Conservation (phyloP, 495 filamentous ascomycete genomes). For the Xylaria palmicola region DNA sequence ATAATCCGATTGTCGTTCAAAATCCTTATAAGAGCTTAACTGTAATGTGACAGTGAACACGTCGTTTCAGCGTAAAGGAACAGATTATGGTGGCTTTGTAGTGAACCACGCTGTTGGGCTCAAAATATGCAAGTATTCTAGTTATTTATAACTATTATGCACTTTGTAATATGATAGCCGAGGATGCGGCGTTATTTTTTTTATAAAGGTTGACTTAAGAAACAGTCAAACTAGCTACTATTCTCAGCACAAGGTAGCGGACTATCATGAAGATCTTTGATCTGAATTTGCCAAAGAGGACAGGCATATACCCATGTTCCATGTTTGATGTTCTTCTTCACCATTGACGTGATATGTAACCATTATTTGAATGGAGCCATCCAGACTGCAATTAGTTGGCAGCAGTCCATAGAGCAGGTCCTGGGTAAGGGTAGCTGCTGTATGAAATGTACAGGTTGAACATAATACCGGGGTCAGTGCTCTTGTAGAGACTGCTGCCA, state of each 20-base stretch:
- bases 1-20: too few relatives aligned
- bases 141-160: too few relatives aligned
- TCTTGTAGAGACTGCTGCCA: slow-evolving; percentile 55
- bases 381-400: not conserved
- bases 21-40: too few relatives aligned
- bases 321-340: not conserved
- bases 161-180: too few relatives aligned
- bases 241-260: too few relatives aligned
- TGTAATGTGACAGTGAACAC: too few relatives aligned
- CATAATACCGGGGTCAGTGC: slow-evolving; percentile 54
- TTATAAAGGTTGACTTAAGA: too few relatives aligned
- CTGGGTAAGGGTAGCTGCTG: slow-evolving; percentile 34
- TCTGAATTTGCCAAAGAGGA: not conserved
- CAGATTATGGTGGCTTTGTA: too few relatives aligned
- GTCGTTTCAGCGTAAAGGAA: too few relatives aligned
- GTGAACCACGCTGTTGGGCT: too few relatives aligned
- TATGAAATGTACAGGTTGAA: slow-evolving; percentile 57
- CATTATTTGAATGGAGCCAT: not conserved
- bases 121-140: too few relatives aligned
- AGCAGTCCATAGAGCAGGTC: slow-evolving; percentile 22
- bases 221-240: not conserved
- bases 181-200: too few relatives aligned
- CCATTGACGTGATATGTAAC: not conserved
- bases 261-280: not conserved
- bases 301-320: not conserved